A percentile compares a stretch with the other conserved stretches of the same genome.
Conservation (phyloP, 345 rosid genomes). For the Brassica carinata region DNA sequence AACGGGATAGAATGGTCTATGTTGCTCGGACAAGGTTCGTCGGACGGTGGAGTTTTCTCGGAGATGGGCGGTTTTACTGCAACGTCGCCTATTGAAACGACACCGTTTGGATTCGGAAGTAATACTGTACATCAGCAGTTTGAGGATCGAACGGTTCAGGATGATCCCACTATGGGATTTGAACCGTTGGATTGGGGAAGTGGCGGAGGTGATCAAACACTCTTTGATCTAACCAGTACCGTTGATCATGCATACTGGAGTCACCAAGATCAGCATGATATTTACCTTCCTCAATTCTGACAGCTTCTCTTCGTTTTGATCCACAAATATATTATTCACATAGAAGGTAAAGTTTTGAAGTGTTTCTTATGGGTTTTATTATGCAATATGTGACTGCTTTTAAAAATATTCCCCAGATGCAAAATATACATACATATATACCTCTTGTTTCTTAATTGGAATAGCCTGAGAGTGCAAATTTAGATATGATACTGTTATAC, state of each 20-base stretch:
- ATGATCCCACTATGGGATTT: constrained; percentile 54
- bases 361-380: constrained; percentile 19
- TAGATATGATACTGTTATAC: constrained; percentile 12
- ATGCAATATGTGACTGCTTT: constrained; percentile 45
- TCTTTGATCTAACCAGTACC: constrained; percentile 64
- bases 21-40: constrained; percentile 50
- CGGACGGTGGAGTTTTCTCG: constrained; percentile 68
- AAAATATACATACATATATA: constrained; percentile 8
- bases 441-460: constrained; percentile 5
- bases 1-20: constrained; percentile 54
- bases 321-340: neutral
- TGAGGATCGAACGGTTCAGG: constrained; percentile 54
- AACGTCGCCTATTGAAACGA: constrained; percentile 44
- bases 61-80: constrained; percentile 65
- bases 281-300: constrained; percentile 73
- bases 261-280: constrained; percentile 63
- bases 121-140: constrained; percentile 41
- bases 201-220: constrained; percentile 56
- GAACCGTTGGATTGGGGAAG: constrained; percentile 84
- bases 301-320: constrained; percentile 22
- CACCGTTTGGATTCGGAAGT: constrained; percentile 57
- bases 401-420: constrained; percentile 38
- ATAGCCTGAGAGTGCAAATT: constrained; percentile 26
- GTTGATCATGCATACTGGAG: constrained; percentile 85
- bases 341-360: constrained; percentile 36